Percentiles rank a stretch among this genome's conserved stretches.
phyloP scores from a whole-genome alignment of 345 rosid genomes.

The Ceriops decandra region DNA sequence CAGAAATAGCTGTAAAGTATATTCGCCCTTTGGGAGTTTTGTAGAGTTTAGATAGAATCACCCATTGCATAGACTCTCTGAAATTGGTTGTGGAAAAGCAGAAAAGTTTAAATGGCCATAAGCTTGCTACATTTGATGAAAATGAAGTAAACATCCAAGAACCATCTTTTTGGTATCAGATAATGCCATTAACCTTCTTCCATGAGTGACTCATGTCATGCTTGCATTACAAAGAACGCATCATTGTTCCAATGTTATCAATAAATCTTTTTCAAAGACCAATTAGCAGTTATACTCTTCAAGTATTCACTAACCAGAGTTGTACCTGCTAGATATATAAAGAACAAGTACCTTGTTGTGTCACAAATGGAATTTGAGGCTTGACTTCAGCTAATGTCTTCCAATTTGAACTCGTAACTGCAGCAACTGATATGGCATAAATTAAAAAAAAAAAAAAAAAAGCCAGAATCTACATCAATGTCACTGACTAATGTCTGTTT shows the following conservation, averaged over 20 bases:
- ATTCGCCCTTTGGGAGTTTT: constrained; percentile 92
- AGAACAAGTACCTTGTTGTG: constrained; percentile 64
- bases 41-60: constrained; percentile 76
- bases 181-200: constrained; percentile 9
- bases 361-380: constrained; percentile 86
- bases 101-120: neutral
- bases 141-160: neutral
- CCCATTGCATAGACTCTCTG: constrained; percentile 82
- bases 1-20: constrained; percentile 64
- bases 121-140: constrained; percentile 9
- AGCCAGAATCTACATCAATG: constrained; percentile 57
- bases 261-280: neutral
- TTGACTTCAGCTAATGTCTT: constrained; percentile 82
- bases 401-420: constrained; percentile 91
- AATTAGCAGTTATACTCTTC: neutral
- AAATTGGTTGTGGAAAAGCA: constrained; percentile 12
- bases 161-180: neutral
- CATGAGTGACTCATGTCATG: constrained; percentile 3
- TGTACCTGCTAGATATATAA: neutral
- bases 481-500: constrained; percentile 75
- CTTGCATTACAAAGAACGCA: neutral
- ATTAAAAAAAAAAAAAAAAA: neutral
- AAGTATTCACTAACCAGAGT: neutral
- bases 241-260: neutral
- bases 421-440: constrained; percentile 20